Evolutionary conservation across 2,329 filamentous ascomycete species (phyloP).

Genomic region (Huntiella bhutanensis): DNA sequence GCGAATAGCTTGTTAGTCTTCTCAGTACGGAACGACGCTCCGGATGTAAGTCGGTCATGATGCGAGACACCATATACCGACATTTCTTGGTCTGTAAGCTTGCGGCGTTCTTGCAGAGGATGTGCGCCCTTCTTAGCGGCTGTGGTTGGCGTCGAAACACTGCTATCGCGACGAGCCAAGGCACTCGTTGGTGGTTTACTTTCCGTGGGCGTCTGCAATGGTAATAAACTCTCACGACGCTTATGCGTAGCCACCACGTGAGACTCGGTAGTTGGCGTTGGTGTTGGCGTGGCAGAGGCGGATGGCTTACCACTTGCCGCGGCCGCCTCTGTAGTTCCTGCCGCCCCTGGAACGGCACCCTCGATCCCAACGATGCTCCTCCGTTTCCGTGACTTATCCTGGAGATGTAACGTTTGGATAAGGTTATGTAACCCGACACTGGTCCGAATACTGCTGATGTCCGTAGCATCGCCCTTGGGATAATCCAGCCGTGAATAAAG

Average conservation of each 20-base stretch:
- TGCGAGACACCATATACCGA: conserved; percentile 65
- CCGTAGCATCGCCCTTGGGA: conserved; percentile 47
- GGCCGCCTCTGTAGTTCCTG: conserved; percentile 15
- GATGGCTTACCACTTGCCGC: conserved; percentile 10
- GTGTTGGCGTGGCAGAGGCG: not conserved
- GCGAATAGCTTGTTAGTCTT: conserved; percentile 61
- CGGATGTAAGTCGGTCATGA: conserved; percentile 67
- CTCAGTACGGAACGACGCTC: conserved; percentile 78
- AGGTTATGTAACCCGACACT: conserved; percentile 63
- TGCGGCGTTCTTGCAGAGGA: conserved; percentile 35
- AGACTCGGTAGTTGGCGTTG: not conserved
- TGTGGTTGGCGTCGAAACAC: conserved; percentile 20
- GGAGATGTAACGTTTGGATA: conserved; percentile 61
- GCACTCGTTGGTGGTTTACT: not conserved
- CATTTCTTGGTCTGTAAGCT: conserved; percentile 59
- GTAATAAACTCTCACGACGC: conserved; percentile 4
- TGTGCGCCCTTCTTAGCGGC: conserved; percentile 17
- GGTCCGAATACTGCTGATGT: conserved; percentile 60
- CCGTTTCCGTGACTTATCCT: conserved; percentile 79
- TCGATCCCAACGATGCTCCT: conserved; percentile 48
- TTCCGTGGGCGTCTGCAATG: conserved; percentile 17
- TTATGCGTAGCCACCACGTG: not conserved
- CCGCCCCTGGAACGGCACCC: conserved; percentile 31
- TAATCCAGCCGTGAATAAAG: conserved; percentile 76
- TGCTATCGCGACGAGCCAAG: conserved; percentile 26